Evolutionary conservation across 441 rosid species (phyloP), one percentile per base, ranked within the genome.

Genomic region (Kokia cookei): DNA sequence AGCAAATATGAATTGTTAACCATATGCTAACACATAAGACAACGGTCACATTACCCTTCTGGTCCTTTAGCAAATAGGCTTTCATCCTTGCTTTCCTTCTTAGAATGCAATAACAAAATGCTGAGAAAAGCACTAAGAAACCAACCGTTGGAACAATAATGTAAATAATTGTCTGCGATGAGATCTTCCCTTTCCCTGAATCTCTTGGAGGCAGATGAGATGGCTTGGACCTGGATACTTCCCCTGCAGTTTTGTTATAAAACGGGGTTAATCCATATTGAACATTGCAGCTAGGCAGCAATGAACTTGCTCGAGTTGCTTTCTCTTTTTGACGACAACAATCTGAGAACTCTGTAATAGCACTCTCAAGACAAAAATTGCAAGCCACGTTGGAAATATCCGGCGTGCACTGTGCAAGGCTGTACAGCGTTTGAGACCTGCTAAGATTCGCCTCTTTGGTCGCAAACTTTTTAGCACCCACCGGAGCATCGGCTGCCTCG

Each of bases 351-450:
- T 0, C 13, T 3, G 68, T 29, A 2, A 40, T 5, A 37, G 51
- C 77, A 4, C 0, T 5, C 22, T 26, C 5, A 22, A 84, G 74
- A 71, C 87, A 84, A 4, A 2, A 50, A 15, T 32, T 0, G 64
- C 83, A 84, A 1, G 60, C 58, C 1, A 4, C 2, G 1, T 8
- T 6, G 2, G 65, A 13, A n/a, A 79, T 69, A 58, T 82, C 82
- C 1, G 54, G 69, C 14, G 80, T 71, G 79, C 87, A 84, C 77
- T 84, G 79, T 0, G 64, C 80, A 3, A 75, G 53, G 43, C 63
- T 59, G 78, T 61, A 65, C 0, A 84, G 53, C 0, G 22, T 69
- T 50, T 47, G 22, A 2, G 0, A 11, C 14, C 1, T 17, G 0
- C 11, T 54, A 42, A 76, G 59, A 69, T 2, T 27, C 0, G 2